These are phyloP conservation scores for Pelargonium myrrhifolium DNA, from an alignment of 441 rosid genomes.

Conservation along the genomic window DNA sequence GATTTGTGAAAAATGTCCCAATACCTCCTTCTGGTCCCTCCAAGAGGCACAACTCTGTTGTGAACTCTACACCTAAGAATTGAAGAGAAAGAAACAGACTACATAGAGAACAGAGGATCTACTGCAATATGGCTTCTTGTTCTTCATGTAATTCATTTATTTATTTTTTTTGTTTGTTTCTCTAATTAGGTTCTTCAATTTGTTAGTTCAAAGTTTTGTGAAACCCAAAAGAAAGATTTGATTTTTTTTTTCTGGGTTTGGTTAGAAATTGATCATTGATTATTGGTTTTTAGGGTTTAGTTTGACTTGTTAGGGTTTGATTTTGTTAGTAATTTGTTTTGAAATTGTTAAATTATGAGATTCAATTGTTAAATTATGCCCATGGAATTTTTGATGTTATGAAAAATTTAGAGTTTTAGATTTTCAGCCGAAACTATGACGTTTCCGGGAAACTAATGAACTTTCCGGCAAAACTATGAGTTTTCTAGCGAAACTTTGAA, in stretches of 20 bases:
- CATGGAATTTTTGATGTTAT: too few species aligned
- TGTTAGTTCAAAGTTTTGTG: background rate
- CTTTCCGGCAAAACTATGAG: too few species aligned
- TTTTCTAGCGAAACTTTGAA: too few species aligned
- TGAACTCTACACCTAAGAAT: conserved; percentile 30
- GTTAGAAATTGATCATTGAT: background rate
- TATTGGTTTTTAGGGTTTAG: too few species aligned
- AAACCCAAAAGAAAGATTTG: background rate
- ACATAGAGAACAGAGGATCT: background rate
- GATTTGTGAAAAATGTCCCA: conserved; percentile 40
- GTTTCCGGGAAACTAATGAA: too few species aligned
- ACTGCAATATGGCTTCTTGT: background rate
- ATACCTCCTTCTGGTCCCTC: conserved; percentile 69
- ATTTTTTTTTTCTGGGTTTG: background rate
- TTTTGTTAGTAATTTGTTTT: too few species aligned
- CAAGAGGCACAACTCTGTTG: conserved; percentile 53
- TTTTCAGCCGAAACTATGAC: too few species aligned
- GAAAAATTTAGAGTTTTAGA: too few species aligned
- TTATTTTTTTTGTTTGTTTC: background rate
- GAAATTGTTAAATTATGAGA: too few species aligned
- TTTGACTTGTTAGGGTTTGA: too few species aligned
- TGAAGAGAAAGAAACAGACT: conserved; percentile 14
- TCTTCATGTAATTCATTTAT: background rate
- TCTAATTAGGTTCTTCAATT: background rate
- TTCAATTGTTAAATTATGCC: too few species aligned